Evolutionary conservation across 1,139 yeast species (phyloP).

Genomic region (Taiozyma onychis): DNA sequence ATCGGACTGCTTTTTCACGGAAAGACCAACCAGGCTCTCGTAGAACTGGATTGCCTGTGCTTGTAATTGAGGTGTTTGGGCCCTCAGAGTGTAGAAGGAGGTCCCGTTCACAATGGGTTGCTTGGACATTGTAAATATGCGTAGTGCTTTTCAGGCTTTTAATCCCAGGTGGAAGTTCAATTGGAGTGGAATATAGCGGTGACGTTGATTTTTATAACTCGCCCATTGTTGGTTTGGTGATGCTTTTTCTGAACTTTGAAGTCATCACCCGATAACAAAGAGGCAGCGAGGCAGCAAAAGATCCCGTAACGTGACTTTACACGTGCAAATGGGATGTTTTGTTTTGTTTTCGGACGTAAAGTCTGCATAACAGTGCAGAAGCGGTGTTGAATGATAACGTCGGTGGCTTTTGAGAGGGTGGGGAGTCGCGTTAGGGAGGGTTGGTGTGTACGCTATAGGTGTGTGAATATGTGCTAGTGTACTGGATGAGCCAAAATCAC

Average conservation of each 20-base stretch:
- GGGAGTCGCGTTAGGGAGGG: neutral
- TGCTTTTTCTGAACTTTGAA: neutral
- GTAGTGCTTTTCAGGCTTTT: neutral
- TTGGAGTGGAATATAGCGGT: neutral
- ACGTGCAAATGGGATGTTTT: neutral
- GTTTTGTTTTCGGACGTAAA: no score
- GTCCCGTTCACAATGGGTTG: slow-evolving; percentile 43
- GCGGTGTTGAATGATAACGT: neutral
- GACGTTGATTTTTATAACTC: neutral
- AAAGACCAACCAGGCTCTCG: slow-evolving; percentile 38
- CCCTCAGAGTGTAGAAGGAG: slow-evolving; percentile 40
- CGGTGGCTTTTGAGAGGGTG: neutral
- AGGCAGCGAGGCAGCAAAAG: neutral
- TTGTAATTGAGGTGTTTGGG: slow-evolving; percentile 33
- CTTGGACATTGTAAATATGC: neutral
- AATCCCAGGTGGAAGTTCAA: neutral
- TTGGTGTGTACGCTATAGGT: no score
- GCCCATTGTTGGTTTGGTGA: neutral
- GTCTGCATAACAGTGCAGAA: neutral
- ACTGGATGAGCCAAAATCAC: no score
- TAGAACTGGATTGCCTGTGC: slow-evolving; percentile 42
- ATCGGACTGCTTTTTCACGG: slow-evolving; percentile 26
- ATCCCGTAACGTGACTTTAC: neutral
- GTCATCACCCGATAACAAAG: neutral
- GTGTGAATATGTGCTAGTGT: neutral